Evolutionary conservation across 495 filamentous ascomycete genomes (phyloP).

Genomic region (Trichocladium antarcticum): DNA sequence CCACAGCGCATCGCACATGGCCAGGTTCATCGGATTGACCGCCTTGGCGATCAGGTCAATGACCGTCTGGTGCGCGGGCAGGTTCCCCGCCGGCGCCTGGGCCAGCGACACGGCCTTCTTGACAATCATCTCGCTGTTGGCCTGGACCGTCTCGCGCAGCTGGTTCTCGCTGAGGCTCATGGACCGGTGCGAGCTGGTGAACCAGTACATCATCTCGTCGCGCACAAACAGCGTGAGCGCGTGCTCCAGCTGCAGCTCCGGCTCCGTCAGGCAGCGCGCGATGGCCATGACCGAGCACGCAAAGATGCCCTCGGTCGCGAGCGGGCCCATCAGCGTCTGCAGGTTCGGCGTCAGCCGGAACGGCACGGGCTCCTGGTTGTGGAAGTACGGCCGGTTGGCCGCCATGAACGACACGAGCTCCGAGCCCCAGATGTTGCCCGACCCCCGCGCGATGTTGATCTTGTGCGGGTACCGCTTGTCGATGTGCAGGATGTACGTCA

Average conservation of each 20-base stretch:
- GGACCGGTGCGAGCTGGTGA: constrained; percentile 63
- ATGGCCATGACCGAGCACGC: constrained; percentile 88
- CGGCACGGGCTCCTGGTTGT: constrained; percentile 85
- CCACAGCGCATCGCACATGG: constrained; percentile 82
- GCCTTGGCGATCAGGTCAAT: constrained; percentile 81
- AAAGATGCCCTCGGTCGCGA: constrained; percentile 92
- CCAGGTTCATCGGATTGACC: constrained; percentile 75
- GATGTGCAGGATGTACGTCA: constrained; percentile 97
- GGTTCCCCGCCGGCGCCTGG: constrained; percentile 46
- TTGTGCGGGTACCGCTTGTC: constrained; percentile 89
- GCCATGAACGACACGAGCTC: constrained; percentile 83
- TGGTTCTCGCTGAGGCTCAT: constrained; percentile 50
- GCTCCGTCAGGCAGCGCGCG: constrained; percentile 88
- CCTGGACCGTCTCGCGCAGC: constrained; percentile 75
- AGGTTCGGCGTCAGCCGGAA: constrained; percentile 97
- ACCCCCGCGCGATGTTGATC: constrained; percentile 76
- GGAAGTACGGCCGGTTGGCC: constrained; percentile 70
- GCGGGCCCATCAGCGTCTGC: constrained; percentile 87
- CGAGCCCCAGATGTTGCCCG: constrained; percentile 91
- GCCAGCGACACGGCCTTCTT: constrained; percentile 78
- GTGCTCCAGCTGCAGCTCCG: constrained; percentile 79
- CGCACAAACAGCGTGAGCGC: constrained; percentile 87
- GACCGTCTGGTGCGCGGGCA: constrained; percentile 93
- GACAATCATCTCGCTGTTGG: constrained; percentile 80
- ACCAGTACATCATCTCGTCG: constrained; percentile 98